A percentile compares a stretch with the other conserved stretches of the same genome.
Evolutionary conservation across 2,329 filamentous ascomycete genomes (phyloP).

Genomic region (Colletotrichum chlorophyti): DNA sequence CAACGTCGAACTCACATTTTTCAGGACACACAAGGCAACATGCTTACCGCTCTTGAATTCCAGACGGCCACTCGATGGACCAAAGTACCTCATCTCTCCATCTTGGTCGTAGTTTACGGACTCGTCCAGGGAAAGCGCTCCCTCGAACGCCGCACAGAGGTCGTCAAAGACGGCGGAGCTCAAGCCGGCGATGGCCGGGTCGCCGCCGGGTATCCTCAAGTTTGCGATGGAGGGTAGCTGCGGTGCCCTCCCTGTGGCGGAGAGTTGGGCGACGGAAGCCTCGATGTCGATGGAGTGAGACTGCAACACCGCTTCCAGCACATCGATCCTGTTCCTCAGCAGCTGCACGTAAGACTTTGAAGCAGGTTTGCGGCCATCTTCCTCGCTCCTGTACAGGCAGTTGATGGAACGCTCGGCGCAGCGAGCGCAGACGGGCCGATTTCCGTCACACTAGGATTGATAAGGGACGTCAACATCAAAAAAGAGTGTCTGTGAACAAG

Average conservation of each 20-base stretch:
- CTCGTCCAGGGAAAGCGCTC: conserved; percentile 41
- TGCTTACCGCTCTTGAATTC: conserved; percentile 33
- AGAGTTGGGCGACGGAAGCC: conserved; percentile 32
- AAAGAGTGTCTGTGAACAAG: no score
- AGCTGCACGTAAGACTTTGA: conserved; percentile 43
- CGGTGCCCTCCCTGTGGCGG: not conserved
- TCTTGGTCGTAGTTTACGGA: conserved; percentile 43
- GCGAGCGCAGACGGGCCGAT: conserved; percentile 38
- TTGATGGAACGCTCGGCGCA: conserved; percentile 37
- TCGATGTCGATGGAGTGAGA: conserved; percentile 39
- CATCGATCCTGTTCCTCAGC: conserved; percentile 39
- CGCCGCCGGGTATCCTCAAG: conserved; percentile 17
- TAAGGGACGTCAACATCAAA: conserved; percentile 1
- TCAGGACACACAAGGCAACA: not conserved
- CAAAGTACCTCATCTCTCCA: conserved; percentile 43
- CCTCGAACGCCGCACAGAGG: conserved; percentile 35
- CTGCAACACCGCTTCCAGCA: conserved; percentile 38
- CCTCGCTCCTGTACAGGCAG: conserved; percentile 39
- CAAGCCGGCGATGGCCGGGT: conserved; percentile 3
- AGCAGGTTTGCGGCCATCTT: conserved; percentile 42
- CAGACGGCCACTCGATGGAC: conserved; percentile 42
- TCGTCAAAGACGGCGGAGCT: conserved; percentile 12
- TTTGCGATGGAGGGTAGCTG: conserved; percentile 3
- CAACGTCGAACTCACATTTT: not conserved
- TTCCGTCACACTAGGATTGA: conserved; percentile 39